Conservation (phyloP, 140 eudicot genomes). For the Stevia rebaudiana region DNA sequence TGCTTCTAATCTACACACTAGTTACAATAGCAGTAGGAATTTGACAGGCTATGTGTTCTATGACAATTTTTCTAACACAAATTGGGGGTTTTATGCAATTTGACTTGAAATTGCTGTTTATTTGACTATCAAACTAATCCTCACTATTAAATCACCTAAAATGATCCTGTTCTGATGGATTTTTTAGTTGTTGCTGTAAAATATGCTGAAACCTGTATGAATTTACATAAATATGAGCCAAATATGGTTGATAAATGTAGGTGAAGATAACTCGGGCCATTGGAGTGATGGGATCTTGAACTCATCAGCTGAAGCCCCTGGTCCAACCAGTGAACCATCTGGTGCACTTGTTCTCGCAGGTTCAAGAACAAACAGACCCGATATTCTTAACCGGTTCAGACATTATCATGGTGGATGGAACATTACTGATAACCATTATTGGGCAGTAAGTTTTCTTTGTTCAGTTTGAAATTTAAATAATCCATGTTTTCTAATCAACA, state of each 20-base stretch:
- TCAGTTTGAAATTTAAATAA: background rate
- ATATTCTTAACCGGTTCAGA: constrained; percentile 57
- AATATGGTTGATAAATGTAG: constrained; percentile 32
- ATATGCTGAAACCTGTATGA: constrained; percentile 1
- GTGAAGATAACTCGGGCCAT: constrained; percentile 54
- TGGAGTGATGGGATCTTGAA: constrained; percentile 58
- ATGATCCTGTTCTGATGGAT: constrained; percentile 1
- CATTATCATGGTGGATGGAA: constrained; percentile 92
- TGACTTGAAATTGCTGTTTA: constrained; percentile 1
- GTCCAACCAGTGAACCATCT: constrained; percentile 44
- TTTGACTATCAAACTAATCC: background rate
- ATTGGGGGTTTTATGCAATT: background rate
- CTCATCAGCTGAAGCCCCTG: constrained; percentile 63
- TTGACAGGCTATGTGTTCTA: background rate
- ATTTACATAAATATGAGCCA: background rate
- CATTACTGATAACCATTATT: constrained; percentile 79
- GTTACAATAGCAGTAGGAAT: background rate
- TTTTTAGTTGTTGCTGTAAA: background rate
- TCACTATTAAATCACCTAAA: background rate
- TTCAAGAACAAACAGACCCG: constrained; percentile 83
- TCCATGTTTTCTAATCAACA: background rate
- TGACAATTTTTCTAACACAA: background rate
- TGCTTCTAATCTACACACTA: background rate
- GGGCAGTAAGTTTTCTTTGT: constrained; percentile 72
- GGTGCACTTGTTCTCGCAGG: constrained; percentile 69